A percentile compares a stretch with the other conserved stretches of the same genome.
Conservation (phyloP, 2,329 filamentous ascomycete genomes). For the Coccinonectria pachysandricola region DNA sequence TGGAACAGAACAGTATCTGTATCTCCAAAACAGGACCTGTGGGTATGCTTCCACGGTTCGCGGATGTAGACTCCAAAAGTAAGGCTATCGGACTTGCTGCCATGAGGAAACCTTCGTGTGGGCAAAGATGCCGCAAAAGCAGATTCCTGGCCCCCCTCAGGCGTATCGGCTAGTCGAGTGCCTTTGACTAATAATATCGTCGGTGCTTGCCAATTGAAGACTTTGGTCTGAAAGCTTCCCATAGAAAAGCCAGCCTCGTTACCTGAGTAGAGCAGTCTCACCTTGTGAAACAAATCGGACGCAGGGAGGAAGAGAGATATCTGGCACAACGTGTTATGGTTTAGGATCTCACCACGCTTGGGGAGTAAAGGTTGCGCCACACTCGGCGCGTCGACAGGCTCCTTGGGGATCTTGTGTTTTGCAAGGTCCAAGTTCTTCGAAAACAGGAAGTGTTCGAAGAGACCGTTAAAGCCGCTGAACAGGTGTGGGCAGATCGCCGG, state of each 20-base stretch:
- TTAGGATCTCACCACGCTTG: slow-evolving; percentile 50
- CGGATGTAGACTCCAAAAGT: slow-evolving; percentile 59
- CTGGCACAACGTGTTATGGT: slow-evolving; percentile 54
- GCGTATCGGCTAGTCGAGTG: slow-evolving; percentile 41
- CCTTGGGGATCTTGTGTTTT: slow-evolving; percentile 30
- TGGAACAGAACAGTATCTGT: slow-evolving; percentile 58
- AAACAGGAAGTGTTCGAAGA: slow-evolving; percentile 70
- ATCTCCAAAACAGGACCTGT: slow-evolving; percentile 58
- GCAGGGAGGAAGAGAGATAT: slow-evolving; percentile 64
- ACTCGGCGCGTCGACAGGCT: slow-evolving; percentile 11
- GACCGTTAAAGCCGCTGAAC: slow-evolving; percentile 54
- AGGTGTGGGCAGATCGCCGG: slow-evolving; percentile 53
- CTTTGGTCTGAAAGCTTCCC: slow-evolving; percentile 63
- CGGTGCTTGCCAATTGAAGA: slow-evolving; percentile 68
- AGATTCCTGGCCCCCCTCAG: slow-evolving; percentile 40
- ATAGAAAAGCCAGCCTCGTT: slow-evolving; percentile 64
- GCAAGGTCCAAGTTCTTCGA: slow-evolving; percentile 60
- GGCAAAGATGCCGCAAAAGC: slow-evolving; percentile 53
- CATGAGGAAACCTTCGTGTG: slow-evolving; percentile 47
- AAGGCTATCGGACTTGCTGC: slow-evolving; percentile 40
- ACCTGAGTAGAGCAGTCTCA: slow-evolving; percentile 61
- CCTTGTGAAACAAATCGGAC: slow-evolving; percentile 50
- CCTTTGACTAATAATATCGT: slow-evolving; percentile 63
- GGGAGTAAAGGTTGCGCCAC: slow-evolving; percentile 39
- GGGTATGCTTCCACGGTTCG: slow-evolving; percentile 59